phyloP scores from a whole-genome alignment of 2,329 filamentous ascomycete genomes.

The Xylariaceae sp. region DNA sequence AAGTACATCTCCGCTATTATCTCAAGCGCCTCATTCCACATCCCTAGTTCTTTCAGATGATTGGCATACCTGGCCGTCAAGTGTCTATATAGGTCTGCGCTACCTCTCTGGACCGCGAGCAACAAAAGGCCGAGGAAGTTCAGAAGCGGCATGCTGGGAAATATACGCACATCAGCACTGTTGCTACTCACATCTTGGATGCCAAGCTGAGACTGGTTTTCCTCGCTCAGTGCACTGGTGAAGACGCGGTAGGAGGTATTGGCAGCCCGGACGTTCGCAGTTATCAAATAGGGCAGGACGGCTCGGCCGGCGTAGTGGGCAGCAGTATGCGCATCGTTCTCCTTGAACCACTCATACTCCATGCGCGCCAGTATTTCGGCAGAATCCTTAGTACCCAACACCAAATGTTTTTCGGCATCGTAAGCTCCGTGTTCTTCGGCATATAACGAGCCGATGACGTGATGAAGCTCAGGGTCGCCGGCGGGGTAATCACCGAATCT shows the following conservation, averaged over 20 bases:
- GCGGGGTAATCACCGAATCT: conserved; percentile 82
- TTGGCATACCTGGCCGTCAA: conserved; percentile 74
- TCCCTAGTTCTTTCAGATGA: conserved; percentile 69
- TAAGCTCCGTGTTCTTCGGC: conserved; percentile 91
- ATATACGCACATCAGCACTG: conserved; percentile 70
- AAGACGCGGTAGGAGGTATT: conserved; percentile 77
- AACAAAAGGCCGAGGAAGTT: conserved; percentile 88
- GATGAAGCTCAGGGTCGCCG: conserved; percentile 90
- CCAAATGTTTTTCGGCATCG: conserved; percentile 85
- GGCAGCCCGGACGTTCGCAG: conserved; percentile 85
- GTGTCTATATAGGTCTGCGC: conserved; percentile 72
- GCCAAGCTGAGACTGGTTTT: conserved; percentile 52
- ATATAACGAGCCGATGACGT: conserved; percentile 80
- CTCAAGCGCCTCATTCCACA: conserved; percentile 77
- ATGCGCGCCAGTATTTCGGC: conserved; percentile 72
- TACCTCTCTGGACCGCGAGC: conserved; percentile 74
- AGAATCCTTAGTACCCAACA: conserved; percentile 85
- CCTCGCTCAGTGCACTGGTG: conserved; percentile 56
- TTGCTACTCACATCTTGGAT: conserved; percentile 76
- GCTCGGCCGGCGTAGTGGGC: conserved; percentile 80
- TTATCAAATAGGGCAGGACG: conserved; percentile 83
- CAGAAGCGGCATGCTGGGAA: conserved; percentile 84
- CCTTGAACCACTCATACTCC: conserved; percentile 90
- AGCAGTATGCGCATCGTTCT: conserved; percentile 82
- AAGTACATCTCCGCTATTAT: conserved; percentile 97